Evolutionary conservation across 177 flowering plant genomes (phyloP).

Genomic region (Vitis hybrid): DNA sequence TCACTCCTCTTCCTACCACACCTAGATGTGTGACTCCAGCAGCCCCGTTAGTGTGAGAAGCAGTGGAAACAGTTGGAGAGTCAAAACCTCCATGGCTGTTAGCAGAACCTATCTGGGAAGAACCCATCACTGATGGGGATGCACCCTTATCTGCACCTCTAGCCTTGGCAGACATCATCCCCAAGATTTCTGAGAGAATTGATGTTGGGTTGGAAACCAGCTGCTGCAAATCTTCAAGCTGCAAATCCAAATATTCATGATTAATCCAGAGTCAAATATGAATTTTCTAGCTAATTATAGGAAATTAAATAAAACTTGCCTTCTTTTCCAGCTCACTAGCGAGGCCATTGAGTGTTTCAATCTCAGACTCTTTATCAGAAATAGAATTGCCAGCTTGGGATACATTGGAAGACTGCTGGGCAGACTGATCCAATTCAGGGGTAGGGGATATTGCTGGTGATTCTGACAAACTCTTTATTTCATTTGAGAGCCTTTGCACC

Average conservation of each 20-base stretch:
- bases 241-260: slow-evolving; percentile 20
- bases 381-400: slow-evolving; percentile 27
- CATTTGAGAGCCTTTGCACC: slow-evolving; percentile 50
- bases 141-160: slow-evolving; percentile 24
- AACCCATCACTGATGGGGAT: slow-evolving; percentile 35
- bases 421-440: slow-evolving; percentile 25
- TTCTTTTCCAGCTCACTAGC: slow-evolving; percentile 78
- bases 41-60: slow-evolving; percentile 53
- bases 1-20: slow-evolving; percentile 95
- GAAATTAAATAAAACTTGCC: slow-evolving; percentile 34
- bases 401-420: slow-evolving; percentile 28
- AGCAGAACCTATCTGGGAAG: slow-evolving; percentile 53
- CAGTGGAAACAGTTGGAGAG: slow-evolving; percentile 69
- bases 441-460: slow-evolving; percentile 27
- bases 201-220: slow-evolving; percentile 56
- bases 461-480: slow-evolving; percentile 35
- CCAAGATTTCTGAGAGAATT: slow-evolving; percentile 64
- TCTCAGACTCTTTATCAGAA: slow-evolving; percentile 60
- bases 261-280: background rate
- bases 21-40: slow-evolving; percentile 82
- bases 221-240: slow-evolving; percentile 96
- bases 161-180: slow-evolving; percentile 49
- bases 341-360: slow-evolving; percentile 63
- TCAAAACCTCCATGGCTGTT: slow-evolving; percentile 40
- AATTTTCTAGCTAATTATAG: background rate